Evolutionary conservation across 768 basidiomycete genomes (phyloP), one percentile per base, ranked within the genome.

Genomic region (Suillus subluteus): DNA sequence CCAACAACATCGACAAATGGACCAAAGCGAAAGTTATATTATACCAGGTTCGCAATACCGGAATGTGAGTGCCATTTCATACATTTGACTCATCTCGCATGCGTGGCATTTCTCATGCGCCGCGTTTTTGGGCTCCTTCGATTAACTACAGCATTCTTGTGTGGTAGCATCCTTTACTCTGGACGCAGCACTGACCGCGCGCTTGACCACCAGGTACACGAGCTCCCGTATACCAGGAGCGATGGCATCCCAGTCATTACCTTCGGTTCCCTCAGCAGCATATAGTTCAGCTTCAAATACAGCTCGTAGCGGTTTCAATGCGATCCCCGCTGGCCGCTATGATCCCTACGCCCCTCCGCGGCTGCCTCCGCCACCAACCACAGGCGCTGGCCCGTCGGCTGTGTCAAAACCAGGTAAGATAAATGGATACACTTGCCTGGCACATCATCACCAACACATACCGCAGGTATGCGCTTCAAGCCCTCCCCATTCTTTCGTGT

Each of bases 401-500:
- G 65, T 71, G 46, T 71, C 73, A 16, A 79, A 78, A 63, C 73
- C 71, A 50, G 61, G 77, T 74, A 69, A 71, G 69, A 61, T 55
- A 50, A 71, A 70, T 38, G 73, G 75, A 44, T 26, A 7, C 15
- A 16, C 26, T 15, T 35, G n/a, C 63, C 64, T n/a, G 32, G n/a
- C 41, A 23, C 37, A 62, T 40, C 26, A 62, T 62, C 52, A 65
- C 64, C 73, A 62, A 73, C 62, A 67, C 18, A 58, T 56, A 59
- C 67, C 68, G 35, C 68, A 92, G 92, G 74, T 26, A 87, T 95
- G 54, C 87, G 86, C 58, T 95, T 95, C 80, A 93, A 90, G 71
- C 83, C 86, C 11, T 94, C 94, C 0, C 93, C 94, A 0, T 95
- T 95, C 75, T 90, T 90, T 71, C 79, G 78, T 13, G 75, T 92